phyloP scores from a whole-genome alignment of 345 rosid species.

The Populus nigra region DNA sequence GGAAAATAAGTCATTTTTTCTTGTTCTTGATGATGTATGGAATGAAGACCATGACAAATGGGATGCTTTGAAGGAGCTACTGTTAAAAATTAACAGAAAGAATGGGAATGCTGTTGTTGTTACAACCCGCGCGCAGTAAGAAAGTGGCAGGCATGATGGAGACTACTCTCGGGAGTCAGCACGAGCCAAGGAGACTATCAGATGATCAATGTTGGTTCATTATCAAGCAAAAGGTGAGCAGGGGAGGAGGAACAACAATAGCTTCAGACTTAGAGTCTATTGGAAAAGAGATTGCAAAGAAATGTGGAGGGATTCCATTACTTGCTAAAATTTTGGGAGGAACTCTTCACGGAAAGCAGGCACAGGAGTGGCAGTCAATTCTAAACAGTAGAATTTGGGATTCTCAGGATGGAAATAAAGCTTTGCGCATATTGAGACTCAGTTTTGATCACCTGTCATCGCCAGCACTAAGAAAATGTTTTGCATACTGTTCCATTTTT shows the following conservation, averaged over 20 bases:
- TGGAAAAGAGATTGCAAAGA: slow-evolving; percentile 17
- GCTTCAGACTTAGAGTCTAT: slow-evolving; percentile 11
- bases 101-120: slow-evolving; percentile 8
- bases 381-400: slow-evolving; percentile 8
- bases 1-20: slow-evolving; percentile 9
- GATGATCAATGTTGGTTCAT: slow-evolving; percentile 23
- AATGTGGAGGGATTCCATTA: slow-evolving; percentile 27
- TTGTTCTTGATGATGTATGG: slow-evolving; percentile 30
- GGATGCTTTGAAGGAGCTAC: slow-evolving; percentile 4
- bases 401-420: neutral
- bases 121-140: slow-evolving; percentile 24
- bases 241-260: neutral
- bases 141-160: slow-evolving; percentile 8
- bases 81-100: neutral
- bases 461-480: slow-evolving; percentile 6
- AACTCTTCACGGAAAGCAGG: neutral
- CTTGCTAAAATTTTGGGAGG: slow-evolving; percentile 11
- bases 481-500: slow-evolving; percentile 15
- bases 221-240: slow-evolving; percentile 4
- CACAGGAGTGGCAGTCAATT: slow-evolving; percentile 11
- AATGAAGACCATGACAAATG: neutral
- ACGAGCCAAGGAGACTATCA: neutral
- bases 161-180: neutral
- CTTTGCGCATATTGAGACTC: slow-evolving; percentile 7
- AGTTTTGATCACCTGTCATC: slow-evolving; percentile 15